Evolutionary conservation across 108 stramenopile species (phyloP), one percentile per base, ranked within the genome.

Genomic region (Mayamaea pseudoterrestris): DNA sequence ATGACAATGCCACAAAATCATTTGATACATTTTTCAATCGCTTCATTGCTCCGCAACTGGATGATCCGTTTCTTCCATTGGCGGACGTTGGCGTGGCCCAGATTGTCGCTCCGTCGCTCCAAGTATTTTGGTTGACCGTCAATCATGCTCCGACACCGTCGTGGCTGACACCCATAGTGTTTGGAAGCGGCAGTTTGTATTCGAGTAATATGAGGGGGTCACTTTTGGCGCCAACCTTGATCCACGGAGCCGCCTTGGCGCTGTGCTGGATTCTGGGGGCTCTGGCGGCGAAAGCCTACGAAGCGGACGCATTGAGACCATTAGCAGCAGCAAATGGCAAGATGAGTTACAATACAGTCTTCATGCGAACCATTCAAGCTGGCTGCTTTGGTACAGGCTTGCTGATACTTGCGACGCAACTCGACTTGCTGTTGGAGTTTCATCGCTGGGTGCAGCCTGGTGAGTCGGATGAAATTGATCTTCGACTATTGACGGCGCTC

Each of bases 221-320:
- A 2, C 51, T 90, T 7, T 47, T 90, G 41, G 77, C 77, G 7
- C 87, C 87, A 0, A 71, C 77, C 0, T 41, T 90, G 32, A 59
- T 90, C 50, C 82, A 83, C 47, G 87, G 87, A 6, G 80, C 82
- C 11, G 82, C 77, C 5, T 42, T 84, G 50, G 80, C 87, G 0
- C 66, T 66, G 7, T 83, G 82, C 57, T 90, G 82, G 82, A 2
- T 76, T 2, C 32, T 61, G 31, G 87, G 82, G 5, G 75, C 77
- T 26, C 51, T 90, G 59, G 77, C 80, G 0, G 79, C 80, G 7
- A 60, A 53, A 16, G 67, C 69, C 24, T 90, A 68, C 37, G 78
- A 81, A 53, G 30, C 30, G 45, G 67, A 79, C 27, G 64, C 76
- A 3, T n/a, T 47, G n/a, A 8, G 13, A 1, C 28, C 47, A 28